Evolutionary conservation across 768 basidiomycete species (phyloP), one percentile per base, ranked within the genome.

Genomic region (Auricularia cornea): DNA sequence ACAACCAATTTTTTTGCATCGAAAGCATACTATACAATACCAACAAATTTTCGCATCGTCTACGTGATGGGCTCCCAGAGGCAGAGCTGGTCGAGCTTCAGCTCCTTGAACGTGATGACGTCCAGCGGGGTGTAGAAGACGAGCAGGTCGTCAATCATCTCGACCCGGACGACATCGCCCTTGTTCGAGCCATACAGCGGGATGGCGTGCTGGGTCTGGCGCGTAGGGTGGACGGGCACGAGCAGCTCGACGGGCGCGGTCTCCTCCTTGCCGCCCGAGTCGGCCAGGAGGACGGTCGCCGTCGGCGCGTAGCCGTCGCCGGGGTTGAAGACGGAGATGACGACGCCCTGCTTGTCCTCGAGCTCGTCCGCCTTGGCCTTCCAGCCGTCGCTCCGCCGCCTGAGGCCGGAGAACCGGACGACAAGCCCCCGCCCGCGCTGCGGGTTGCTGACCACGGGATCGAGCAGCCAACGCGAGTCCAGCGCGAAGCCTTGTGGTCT

Each of bases 141-240:
- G 20, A 20, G 10, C 26, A 14, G 10, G 28, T 30, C 28, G 28
- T 57, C 54, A 26, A 57, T 30, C 54, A 31, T 29, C 54, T 57
- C 18, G 38, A 61, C 40, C 11, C 12, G 23, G 60, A 65, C 26
- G n/a, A 59, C 23, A 26, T 70, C 70, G 20, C 82, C 83, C 66
- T 74, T 80, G 40, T 72, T 65, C 23, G 68, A 63, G 1, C 83
- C 85, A 30, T 76, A 75, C 60, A 85, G 71, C 26, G 79, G 76
- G 48, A 88, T 64, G 4, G 84, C 86, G 41, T 77, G 77, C 51
- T 86, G 80, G 8, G 77, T 79, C 51, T 72, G 74, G 14, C 67
- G 62, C 2, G 66, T 63, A 0, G 83, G 82, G 16, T 65, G 70
- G 8, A 81, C 70, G 3, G 82, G 79, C 2, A 66, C 69, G 29